phyloP scores from a whole-genome alignment of 805 yeast species.

The Kuraishia cidri region DNA sequence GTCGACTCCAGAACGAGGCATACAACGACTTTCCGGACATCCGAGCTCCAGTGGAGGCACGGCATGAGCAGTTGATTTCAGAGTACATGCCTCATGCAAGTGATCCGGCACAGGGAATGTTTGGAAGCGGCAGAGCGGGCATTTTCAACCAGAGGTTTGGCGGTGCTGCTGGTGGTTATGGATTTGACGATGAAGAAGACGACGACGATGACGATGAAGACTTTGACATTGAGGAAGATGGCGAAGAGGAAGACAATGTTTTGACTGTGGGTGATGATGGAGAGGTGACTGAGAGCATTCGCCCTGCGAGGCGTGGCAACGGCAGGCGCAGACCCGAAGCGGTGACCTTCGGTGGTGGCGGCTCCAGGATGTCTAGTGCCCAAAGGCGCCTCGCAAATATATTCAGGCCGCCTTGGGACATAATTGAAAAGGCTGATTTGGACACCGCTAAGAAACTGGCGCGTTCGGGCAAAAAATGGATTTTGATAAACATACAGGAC shows the following conservation, averaged over 20 bases:
- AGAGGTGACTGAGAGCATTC: conserved; percentile 11
- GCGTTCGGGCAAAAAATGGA: conserved; percentile 61
- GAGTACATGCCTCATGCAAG: conserved; percentile 16
- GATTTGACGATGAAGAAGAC: conserved; percentile 16
- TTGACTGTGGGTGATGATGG: conserved; percentile 26
- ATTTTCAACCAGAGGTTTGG: conserved; percentile 48
- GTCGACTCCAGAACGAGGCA: conserved; percentile 54
- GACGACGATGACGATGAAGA: conserved; percentile 27
- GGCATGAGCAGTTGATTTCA: conserved; percentile 71
- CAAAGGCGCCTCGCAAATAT: conserved; percentile 70
- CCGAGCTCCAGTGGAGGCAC: conserved; percentile 70
- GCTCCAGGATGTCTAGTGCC: conserved; percentile 21
- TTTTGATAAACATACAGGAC: conserved; percentile 84
- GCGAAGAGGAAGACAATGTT: conserved; percentile 26
- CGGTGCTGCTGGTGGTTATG: conserved; percentile 6
- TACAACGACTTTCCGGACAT: conserved; percentile 43
- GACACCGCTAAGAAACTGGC: conserved; percentile 71
- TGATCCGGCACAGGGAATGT: conserved; percentile 28
- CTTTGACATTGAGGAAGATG: conserved; percentile 24
- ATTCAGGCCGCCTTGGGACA: conserved; percentile 91
- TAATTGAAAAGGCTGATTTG: conserved; percentile 60
- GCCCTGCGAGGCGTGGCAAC: conserved; percentile 8
- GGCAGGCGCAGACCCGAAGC: conserved; percentile 8
- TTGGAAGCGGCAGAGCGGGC: conserved; percentile 38
- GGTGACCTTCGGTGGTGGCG: background rate